A percentile compares a stretch with the other conserved stretches of the same genome.
Evolutionary conservation across 2,329 filamentous ascomycete genomes (phyloP).

Genomic region (Fusarium pininemorale): DNA sequence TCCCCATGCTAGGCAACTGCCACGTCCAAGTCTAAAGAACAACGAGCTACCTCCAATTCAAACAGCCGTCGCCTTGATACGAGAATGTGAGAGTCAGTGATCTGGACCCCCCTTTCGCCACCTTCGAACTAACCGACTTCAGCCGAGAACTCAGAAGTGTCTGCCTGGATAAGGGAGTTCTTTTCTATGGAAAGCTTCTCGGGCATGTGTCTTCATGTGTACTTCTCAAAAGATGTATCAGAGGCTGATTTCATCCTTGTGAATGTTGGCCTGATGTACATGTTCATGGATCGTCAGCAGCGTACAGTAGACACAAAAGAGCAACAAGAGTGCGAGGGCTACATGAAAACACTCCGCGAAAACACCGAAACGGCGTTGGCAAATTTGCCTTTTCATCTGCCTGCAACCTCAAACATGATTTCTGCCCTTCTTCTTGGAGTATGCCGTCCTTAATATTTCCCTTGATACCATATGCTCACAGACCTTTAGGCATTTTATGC

Average conservation of each 20-base stretch:
- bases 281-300: constrained; percentile 41
- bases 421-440: constrained; percentile 39
- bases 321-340: constrained; percentile 37
- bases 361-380: constrained; percentile 47
- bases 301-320: constrained; percentile 19
- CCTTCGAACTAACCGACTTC: background rate
- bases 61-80: constrained; percentile 34
- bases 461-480: background rate
- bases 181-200: constrained; percentile 43
- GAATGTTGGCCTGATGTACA: constrained; percentile 45
- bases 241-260: constrained; percentile 48
- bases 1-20: constrained; percentile 30
- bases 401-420: constrained; percentile 43
- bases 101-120: background rate
- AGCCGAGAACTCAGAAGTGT: constrained; percentile 36
- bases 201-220: constrained; percentile 47
- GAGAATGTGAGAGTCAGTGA: constrained; percentile 32
- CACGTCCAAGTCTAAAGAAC: constrained; percentile 32
- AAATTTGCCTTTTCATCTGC: constrained; percentile 46
- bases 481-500: constrained; percentile 42
- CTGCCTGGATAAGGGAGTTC: constrained; percentile 45
- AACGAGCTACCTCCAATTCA: constrained; percentile 39
- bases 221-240: constrained; percentile 46
- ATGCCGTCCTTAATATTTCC: background rate
- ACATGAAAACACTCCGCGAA: constrained; percentile 37